phyloP scores from a whole-genome alignment of 768 basidiomycete species.

The Paxillus rubicundulus region DNA sequence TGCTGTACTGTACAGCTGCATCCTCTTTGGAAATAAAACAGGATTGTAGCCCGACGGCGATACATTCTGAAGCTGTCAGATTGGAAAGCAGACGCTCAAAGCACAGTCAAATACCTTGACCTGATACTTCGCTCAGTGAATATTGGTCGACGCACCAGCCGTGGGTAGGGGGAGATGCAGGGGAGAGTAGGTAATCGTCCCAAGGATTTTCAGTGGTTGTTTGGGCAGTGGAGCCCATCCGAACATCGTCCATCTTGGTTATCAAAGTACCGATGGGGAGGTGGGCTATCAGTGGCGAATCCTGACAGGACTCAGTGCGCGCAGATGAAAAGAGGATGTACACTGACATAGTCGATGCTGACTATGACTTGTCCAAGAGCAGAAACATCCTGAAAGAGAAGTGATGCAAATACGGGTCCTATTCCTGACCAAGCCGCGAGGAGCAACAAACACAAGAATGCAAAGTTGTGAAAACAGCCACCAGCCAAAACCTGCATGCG shows the following conservation, averaged over 20 bases:
- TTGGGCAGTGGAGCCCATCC: conserved; percentile 34
- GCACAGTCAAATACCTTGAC: neutral
- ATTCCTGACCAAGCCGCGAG: conserved; percentile 34
- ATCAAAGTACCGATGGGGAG: conserved; percentile 59
- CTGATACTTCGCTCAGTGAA: conserved; percentile 22
- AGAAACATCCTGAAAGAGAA: conserved; percentile 53
- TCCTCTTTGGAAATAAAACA: conserved; percentile 45
- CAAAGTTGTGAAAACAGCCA: conserved; percentile 77
- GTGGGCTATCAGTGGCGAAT: conserved; percentile 58
- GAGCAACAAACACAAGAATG: conserved; percentile 51
- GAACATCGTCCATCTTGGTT: conserved; percentile 61
- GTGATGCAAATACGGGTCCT: conserved; percentile 25
- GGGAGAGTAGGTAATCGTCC: conserved; percentile 42
- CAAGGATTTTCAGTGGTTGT: conserved; percentile 37
- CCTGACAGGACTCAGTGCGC: conserved; percentile 35
- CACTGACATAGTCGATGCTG: conserved; percentile 50
- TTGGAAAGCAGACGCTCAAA: neutral
- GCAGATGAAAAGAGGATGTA: neutral
- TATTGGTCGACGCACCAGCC: conserved; percentile 65
- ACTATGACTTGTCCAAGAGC: conserved; percentile 54
- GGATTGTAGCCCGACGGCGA: conserved; percentile 15
- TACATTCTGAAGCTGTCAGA: conserved; percentile 10
- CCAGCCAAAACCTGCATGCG: conserved; percentile 65
- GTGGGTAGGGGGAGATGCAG: conserved; percentile 11
- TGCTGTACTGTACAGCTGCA: conserved; percentile 40